Evolutionary conservation across 805 yeast species (phyloP).

Genomic region (Yarrowia sp.): DNA sequence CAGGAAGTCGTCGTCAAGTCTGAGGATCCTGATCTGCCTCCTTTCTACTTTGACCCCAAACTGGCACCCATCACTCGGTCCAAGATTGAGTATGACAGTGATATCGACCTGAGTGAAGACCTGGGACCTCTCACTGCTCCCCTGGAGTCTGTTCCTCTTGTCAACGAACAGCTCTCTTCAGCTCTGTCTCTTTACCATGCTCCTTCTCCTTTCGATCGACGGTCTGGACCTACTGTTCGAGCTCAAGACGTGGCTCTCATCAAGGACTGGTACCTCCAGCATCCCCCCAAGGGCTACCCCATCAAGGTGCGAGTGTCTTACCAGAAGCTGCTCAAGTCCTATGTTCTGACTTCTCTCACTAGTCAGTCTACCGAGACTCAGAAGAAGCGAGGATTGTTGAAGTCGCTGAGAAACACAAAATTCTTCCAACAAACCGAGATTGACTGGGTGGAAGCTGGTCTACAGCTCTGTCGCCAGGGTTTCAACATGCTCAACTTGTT

Average conservation of each 20-base stretch:
- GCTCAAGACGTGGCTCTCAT: constrained; percentile 88
- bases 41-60: constrained; percentile 54
- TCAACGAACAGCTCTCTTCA: constrained; percentile 46
- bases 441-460: constrained; percentile 98
- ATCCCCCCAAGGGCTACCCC: constrained; percentile 57
- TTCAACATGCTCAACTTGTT: constrained; percentile 86
- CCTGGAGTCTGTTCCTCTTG: constrained; percentile 49
- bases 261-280: constrained; percentile 77
- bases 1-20: constrained; percentile 49
- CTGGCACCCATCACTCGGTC: constrained; percentile 54
- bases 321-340: constrained; percentile 78
- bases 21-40: constrained; percentile 52
- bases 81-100: constrained; percentile 38
- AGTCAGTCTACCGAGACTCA: constrained; percentile 45
- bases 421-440: constrained; percentile 87
- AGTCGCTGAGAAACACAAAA: constrained; percentile 70
- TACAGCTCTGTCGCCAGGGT: constrained; percentile 91
- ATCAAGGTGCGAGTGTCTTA: constrained; percentile 82
- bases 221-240: constrained; percentile 68
- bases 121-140: constrained; percentile 37
- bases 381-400: constrained; percentile 58
- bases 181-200: constrained; percentile 76
- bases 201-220: constrained; percentile 78
- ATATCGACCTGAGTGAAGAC: constrained; percentile 43
- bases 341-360: constrained; percentile 71